A percentile compares a stretch with the other conserved stretches of the same genome.
Evolutionary conservation across 768 basidiomycete species (phyloP).

Genomic region (Solioccasus polychromus): DNA sequence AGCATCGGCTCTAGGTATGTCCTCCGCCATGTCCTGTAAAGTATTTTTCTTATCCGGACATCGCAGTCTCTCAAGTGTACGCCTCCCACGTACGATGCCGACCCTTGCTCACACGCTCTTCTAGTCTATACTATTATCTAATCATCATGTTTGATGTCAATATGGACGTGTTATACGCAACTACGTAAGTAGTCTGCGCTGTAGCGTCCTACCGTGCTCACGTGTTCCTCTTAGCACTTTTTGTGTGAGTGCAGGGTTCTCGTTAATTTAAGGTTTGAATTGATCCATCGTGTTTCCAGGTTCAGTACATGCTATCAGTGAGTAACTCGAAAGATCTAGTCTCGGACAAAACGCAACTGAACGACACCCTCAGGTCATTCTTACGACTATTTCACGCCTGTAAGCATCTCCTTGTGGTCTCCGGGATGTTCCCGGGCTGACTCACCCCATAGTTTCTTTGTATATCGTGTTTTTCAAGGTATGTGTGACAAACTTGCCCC

Average conservation of each 20-base stretch:
- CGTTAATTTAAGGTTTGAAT: too few species aligned
- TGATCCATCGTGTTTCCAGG: too few species aligned
- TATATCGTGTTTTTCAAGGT: conserved; percentile 25
- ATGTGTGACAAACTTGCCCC: not conserved
- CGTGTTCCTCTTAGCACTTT: conserved; percentile 19
- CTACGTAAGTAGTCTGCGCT: conserved; percentile 17
- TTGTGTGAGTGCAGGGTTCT: conserved; percentile 32
- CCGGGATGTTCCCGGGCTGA: not conserved
- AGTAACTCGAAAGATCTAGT: not conserved
- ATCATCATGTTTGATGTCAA: conserved; percentile 23
- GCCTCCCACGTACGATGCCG: not conserved
- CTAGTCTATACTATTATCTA: conserved; percentile 29
- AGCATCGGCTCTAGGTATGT: conserved; percentile 25
- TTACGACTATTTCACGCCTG: conserved; percentile 27
- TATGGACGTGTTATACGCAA: conserved; percentile 24
- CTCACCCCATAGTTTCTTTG: conserved; percentile 22
- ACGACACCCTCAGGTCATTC: conserved; percentile 27
- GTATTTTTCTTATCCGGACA: conserved; percentile 4
- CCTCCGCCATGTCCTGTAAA: not conserved
- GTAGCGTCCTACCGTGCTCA: not conserved
- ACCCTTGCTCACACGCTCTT: conserved; percentile 8
- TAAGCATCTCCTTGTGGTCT: conserved; percentile 6
- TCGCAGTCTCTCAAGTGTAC: conserved; percentile 29
- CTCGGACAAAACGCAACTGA: too few species aligned
- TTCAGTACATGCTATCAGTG: conserved; percentile 27